Percentiles rank a stretch among this genome's conserved stretches.
Evolutionary conservation across 2,329 filamentous ascomycete species (phyloP).

Genomic region (Phyllachora maydis): DNA sequence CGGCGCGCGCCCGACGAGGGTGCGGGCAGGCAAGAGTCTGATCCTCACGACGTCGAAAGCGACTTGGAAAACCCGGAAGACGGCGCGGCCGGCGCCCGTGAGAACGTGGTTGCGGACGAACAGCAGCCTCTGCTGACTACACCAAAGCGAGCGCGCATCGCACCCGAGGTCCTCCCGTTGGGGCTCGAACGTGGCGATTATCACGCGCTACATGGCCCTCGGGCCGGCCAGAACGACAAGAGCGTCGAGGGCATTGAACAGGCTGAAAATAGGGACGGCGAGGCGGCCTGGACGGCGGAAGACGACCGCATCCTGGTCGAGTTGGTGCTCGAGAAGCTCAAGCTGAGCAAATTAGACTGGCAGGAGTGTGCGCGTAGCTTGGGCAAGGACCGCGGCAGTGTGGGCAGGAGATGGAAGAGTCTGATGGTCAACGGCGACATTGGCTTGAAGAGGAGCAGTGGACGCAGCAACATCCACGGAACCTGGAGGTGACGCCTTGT

Average conservation of each 20-base stretch:
- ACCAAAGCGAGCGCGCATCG: conserved; percentile 38
- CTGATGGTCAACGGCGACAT: conserved; percentile 37
- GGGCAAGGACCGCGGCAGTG: conserved; percentile 34
- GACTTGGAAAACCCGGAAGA: conserved; percentile 5
- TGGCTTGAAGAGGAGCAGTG: conserved; percentile 28
- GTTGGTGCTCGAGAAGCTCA: conserved; percentile 44
- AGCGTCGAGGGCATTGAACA: conserved; percentile 12
- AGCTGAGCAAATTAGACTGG: conserved; percentile 43
- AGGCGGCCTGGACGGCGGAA: conserved; percentile 37
- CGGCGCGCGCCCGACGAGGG: conserved; percentile 25
- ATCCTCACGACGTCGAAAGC: conserved; percentile 8
- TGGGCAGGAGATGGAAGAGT: conserved; percentile 41
- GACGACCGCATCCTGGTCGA: conserved; percentile 47
- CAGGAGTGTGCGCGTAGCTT: conserved; percentile 44
- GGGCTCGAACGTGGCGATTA: conserved; percentile 38
- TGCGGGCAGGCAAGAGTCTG: conserved; percentile 18
- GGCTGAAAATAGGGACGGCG: conserved; percentile 19
- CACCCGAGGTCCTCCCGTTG: conserved; percentile 36
- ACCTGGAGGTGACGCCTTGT: conserved; percentile 30
- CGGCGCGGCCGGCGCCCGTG: conserved; percentile 7
- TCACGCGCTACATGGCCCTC: conserved; percentile 22
- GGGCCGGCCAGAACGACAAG: conserved; percentile 7
- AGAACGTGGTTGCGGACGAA: conserved; percentile 6
- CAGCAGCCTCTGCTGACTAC: conserved; percentile 21
- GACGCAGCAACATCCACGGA: conserved; percentile 26